Evolutionary conservation across 2,329 filamentous ascomycete species (phyloP).

Genomic region (Fusarium denticulatum): DNA sequence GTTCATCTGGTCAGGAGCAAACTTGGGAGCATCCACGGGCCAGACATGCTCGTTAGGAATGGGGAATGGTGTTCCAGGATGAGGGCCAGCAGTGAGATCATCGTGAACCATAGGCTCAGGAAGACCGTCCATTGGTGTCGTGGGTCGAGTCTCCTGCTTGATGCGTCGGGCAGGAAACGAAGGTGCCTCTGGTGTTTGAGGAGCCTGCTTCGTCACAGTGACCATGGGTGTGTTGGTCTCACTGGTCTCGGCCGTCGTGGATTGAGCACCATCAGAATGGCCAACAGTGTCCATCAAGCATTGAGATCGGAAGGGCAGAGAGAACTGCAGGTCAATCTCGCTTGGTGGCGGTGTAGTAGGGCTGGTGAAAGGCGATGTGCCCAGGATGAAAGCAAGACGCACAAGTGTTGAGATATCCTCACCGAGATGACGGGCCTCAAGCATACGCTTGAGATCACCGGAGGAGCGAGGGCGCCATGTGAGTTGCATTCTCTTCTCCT

Average conservation of each 20-base stretch:
- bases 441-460: conserved; percentile 56
- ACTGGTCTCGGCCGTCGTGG: conserved; percentile 41
- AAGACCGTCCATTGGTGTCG: conserved; percentile 47
- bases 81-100: conserved; percentile 49
- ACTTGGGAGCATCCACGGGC: conserved; percentile 53
- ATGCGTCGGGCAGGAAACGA: conserved; percentile 47
- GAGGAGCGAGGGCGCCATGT: conserved; percentile 55
- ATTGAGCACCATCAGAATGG: conserved; percentile 37
- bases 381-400: conserved; percentile 56
- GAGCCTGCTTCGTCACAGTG: conserved; percentile 41
- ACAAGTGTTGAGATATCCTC: conserved; percentile 54
- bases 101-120: conserved; percentile 48
- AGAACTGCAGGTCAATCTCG: conserved; percentile 53
- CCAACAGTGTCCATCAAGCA: conserved; percentile 50
- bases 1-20: conserved; percentile 52
- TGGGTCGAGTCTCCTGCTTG: conserved; percentile 50
- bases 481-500: conserved; percentile 54
- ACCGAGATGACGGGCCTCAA: conserved; percentile 56
- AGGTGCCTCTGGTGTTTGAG: conserved; percentile 45
- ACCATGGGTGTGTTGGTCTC: conserved; percentile 43
- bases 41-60: conserved; percentile 53
- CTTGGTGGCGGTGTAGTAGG: conserved; percentile 50
- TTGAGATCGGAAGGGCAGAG: conserved; percentile 50
- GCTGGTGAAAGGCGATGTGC: conserved; percentile 53
- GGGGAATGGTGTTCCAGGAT: conserved; percentile 54